These are phyloP conservation scores for Neofusicoccum parvum DNA, from an alignment of 2,329 filamentous ascomycete genomes.

Conservation along the genomic window DNA sequence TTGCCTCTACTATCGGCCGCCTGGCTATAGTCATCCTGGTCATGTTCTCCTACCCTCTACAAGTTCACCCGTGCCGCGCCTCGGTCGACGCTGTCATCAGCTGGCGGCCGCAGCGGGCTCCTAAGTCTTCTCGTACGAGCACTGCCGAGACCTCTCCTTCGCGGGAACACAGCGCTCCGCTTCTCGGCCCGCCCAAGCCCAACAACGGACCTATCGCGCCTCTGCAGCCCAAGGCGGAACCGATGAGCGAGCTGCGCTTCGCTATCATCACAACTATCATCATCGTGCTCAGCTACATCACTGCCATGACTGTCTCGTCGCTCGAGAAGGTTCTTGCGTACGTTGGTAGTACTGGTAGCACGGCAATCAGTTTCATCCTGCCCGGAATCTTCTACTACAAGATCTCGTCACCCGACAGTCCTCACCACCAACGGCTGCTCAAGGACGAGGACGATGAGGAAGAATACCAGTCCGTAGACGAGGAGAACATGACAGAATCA, in stretches of 20 bases:
- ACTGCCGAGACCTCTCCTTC: slow-evolving; percentile 36
- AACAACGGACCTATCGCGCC: slow-evolving; percentile 7
- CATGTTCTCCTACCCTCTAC: slow-evolving; percentile 93
- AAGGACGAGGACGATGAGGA: slow-evolving; percentile 90
- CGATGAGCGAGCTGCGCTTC: slow-evolving; percentile 85
- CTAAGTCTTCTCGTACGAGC: slow-evolving; percentile 22
- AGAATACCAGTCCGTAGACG: slow-evolving; percentile 60
- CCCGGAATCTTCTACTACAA: slow-evolving; percentile 98
- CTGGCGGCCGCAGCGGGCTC: slow-evolving; percentile 68
- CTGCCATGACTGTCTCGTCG: slow-evolving; percentile 86
- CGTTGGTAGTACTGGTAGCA: slow-evolving; percentile 91
- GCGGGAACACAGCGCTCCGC: slow-evolving; percentile 46
- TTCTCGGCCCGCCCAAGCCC: slow-evolving; percentile 25
- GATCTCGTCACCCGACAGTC: slow-evolving; percentile 86
- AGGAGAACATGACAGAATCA: slow-evolving; percentile 43
- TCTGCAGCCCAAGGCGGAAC: slow-evolving; percentile 39
- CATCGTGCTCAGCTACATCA: slow-evolving; percentile 80
- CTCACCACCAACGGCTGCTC: slow-evolving; percentile 79
- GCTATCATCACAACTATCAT: slow-evolving; percentile 85
- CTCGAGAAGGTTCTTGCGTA: slow-evolving; percentile 92
- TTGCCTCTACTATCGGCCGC: slow-evolving; percentile 87
- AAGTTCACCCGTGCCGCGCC: slow-evolving; percentile 95
- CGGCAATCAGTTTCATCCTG: slow-evolving; percentile 94
- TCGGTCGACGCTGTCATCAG: slow-evolving; percentile 91
- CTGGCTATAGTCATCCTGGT: slow-evolving; percentile 95